phyloP scores from a whole-genome alignment of 2,329 filamentous ascomycete genomes.

The Colletotrichum gloeosporioides region DNA sequence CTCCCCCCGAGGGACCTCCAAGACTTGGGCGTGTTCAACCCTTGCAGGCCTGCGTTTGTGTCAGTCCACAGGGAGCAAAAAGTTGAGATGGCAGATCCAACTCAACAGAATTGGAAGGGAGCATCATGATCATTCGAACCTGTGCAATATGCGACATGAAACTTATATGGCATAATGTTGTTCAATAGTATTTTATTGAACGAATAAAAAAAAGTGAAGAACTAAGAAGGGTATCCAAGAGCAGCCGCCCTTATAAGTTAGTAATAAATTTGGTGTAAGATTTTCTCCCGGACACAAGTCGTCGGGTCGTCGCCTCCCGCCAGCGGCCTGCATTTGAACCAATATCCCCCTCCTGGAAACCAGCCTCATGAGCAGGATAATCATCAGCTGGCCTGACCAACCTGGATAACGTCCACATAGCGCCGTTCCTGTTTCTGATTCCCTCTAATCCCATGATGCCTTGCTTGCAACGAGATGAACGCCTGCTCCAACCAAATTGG shows the following conservation, averaged over 20 bases:
- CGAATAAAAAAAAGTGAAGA: neutral
- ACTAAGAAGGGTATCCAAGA: constrained; percentile 20
- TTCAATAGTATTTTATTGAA: neutral
- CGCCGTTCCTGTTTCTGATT: neutral
- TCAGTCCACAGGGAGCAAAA: constrained; percentile 12
- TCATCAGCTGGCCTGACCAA: neutral
- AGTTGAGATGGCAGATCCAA: constrained; percentile 20
- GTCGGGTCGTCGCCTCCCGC: constrained; percentile 4
- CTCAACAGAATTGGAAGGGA: constrained; percentile 8
- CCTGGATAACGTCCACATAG: neutral
- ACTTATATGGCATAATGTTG: neutral
- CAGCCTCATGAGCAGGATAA: neutral
- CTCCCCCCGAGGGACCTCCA: neutral
- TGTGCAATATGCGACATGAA: neutral
- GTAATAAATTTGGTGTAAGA: neutral
- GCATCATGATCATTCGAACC: neutral
- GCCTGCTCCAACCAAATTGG: neutral
- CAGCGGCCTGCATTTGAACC: neutral
- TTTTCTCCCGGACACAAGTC: constrained; percentile 5
- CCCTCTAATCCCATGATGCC: neutral
- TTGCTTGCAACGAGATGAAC: neutral
- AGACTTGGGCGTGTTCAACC: constrained; percentile 1
- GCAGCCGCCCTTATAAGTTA: constrained; percentile 1
- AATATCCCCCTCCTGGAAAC: neutral
- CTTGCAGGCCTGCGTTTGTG: constrained; percentile 9